phyloP scores from a whole-genome alignment of 1,284 basidiomycete genomes.

The Xerocomus nothofagi region DNA sequence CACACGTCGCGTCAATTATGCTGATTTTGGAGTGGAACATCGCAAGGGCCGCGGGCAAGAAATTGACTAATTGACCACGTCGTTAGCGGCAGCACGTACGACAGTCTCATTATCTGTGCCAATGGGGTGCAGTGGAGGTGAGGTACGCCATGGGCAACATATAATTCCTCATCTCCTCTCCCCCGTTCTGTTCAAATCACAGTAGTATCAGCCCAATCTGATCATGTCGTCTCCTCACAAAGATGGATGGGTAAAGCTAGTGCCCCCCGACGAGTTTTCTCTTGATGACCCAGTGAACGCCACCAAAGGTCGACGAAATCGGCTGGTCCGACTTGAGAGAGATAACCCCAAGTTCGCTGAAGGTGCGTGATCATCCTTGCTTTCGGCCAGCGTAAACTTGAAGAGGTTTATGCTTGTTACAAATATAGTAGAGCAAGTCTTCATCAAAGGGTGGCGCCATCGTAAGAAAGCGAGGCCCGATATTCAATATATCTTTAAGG shows the following conservation, averaged over 20 bases:
- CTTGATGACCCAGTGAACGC: constrained; percentile 43
- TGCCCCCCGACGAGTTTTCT: constrained; percentile 45
- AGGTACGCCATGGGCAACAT: constrained; percentile 21
- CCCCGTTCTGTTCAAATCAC: background rate
- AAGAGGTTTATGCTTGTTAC: background rate
- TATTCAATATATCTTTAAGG: constrained; percentile 53
- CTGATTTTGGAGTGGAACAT: constrained; percentile 4
- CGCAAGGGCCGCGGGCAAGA: constrained; percentile 12
- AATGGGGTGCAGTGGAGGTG: constrained; percentile 24
- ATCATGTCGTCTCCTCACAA: constrained; percentile 21
- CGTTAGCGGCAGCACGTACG: constrained; percentile 12
- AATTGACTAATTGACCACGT: constrained; percentile 22
- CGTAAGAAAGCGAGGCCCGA: constrained; percentile 49
- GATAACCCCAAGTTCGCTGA: constrained; percentile 24
- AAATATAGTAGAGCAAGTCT: constrained; percentile 48
- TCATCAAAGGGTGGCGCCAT: constrained; percentile 58
- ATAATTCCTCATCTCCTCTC: constrained; percentile 19
- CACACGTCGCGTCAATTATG: constrained; percentile 12
- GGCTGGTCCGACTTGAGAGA: constrained; percentile 37
- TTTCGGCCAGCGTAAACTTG: background rate
- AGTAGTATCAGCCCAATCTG: constrained; percentile 5
- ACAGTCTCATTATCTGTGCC: constrained; percentile 11
- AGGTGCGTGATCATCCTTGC: constrained; percentile 19
- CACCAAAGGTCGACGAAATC: constrained; percentile 36
- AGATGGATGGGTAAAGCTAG: constrained; percentile 33